Conservation (phyloP, 352 stramenopile species). For the Pythium pyrilobum region DNA sequence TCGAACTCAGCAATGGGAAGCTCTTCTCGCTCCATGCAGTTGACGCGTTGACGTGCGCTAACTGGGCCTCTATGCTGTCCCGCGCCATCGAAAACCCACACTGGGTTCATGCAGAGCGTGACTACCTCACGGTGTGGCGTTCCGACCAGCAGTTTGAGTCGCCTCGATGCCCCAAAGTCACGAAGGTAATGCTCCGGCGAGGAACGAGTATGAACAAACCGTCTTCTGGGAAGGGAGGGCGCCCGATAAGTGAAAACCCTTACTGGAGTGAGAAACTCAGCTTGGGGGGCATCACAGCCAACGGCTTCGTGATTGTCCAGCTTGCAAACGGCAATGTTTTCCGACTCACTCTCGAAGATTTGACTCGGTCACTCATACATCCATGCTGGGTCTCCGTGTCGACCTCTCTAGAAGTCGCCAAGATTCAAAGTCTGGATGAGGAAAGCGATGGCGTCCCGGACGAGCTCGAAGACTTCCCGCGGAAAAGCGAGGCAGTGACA, state of each 20-base stretch:
- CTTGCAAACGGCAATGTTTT: slow-evolving; percentile 27
- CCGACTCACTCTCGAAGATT: slow-evolving; percentile 28
- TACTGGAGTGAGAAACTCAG: slow-evolving; percentile 31
- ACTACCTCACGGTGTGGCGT: slow-evolving; percentile 30
- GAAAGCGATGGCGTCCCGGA: slow-evolving; percentile 2
- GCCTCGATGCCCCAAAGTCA: slow-evolving; percentile 25
- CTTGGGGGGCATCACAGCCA: slow-evolving; percentile 18
- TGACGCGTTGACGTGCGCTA: slow-evolving; percentile 29
- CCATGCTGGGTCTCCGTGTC: slow-evolving; percentile 15
- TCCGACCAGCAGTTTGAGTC: slow-evolving; percentile 29
- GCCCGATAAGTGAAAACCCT: not conserved
- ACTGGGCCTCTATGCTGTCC: slow-evolving; percentile 33
- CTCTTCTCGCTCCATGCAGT: slow-evolving; percentile 21
- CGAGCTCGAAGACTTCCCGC: not conserved
- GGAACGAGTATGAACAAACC: not conserved
- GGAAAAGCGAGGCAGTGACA: not conserved
- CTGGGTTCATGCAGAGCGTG: slow-evolving; percentile 29
- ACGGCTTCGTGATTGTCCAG: slow-evolving; percentile 14
- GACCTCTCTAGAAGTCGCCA: slow-evolving; percentile 16
- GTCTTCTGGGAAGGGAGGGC: not conserved
- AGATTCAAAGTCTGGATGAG: slow-evolving; percentile 13
- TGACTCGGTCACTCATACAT: slow-evolving; percentile 22
- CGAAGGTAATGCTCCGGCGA: slow-evolving; percentile 15
- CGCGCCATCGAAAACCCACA: slow-evolving; percentile 35
- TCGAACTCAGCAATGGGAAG: slow-evolving; percentile 29